These are phyloP conservation scores for Tilletia setariae DNA, from an alignment of 1,284 basidiomycete genomes.

Conservation along the genomic window DNA sequence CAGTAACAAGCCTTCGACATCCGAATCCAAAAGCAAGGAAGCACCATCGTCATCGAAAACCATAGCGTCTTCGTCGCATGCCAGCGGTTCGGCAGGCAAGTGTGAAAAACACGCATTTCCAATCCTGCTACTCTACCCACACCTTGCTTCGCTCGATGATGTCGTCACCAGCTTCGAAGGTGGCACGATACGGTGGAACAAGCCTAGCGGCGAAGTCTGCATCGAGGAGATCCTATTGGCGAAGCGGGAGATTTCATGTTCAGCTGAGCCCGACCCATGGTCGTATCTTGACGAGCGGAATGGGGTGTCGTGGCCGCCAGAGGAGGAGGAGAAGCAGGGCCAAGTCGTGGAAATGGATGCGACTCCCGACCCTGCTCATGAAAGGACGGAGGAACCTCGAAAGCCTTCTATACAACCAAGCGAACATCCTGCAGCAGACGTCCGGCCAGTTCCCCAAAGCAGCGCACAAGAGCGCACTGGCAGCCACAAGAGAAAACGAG, in stretches of 20 bases:
- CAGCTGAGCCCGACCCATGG: conserved; percentile 39
- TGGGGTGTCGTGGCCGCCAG: conserved; percentile 41
- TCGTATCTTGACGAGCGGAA: conserved; percentile 33
- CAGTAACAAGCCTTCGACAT: background rate
- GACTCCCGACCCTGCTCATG: no score
- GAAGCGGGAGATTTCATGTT: conserved; percentile 23
- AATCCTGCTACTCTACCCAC: conserved; percentile 41
- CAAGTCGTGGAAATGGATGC: background rate
- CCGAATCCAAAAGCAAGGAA: conserved; percentile 9
- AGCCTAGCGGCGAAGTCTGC: conserved; percentile 28
- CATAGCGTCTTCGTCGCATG: background rate
- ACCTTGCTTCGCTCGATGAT: conserved; percentile 8
- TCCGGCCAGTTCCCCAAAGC: background rate
- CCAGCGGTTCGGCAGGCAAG: conserved; percentile 12
- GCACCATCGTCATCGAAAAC: background rate
- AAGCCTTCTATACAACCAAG: background rate
- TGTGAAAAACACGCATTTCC: conserved; percentile 43
- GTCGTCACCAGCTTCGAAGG: conserved; percentile 11
- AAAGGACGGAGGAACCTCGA: background rate
- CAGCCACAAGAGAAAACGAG: conserved; percentile 1
- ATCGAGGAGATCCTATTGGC: conserved; percentile 42
- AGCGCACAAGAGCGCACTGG: conserved; percentile 6
- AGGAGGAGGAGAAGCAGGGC: conserved; percentile 1
- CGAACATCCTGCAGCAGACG: background rate
- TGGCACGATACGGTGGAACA: background rate